Conservation (phyloP, 352 stramenopile genomes). For the Pythium oligandrum region DNA sequence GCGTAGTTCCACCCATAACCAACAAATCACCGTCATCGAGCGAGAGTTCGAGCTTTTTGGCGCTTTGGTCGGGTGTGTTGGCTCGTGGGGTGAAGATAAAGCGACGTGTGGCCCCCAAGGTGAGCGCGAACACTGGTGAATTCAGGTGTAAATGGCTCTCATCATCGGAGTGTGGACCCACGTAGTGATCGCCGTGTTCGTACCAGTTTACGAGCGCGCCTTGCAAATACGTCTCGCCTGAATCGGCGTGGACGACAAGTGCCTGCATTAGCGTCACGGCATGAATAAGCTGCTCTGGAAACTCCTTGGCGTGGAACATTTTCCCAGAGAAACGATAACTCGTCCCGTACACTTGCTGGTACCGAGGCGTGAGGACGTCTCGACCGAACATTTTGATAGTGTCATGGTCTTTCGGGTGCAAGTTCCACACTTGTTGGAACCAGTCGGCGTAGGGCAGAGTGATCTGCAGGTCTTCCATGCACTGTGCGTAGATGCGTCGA, state of each 20-base stretch:
- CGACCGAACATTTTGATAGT: slow-evolving; percentile 73
- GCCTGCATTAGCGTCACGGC: slow-evolving; percentile 41
- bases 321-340: slow-evolving; percentile 60
- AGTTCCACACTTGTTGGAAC: slow-evolving; percentile 38
- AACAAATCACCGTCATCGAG: slow-evolving; percentile 69
- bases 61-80: slow-evolving; percentile 5
- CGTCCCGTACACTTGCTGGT: slow-evolving; percentile 55
- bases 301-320: slow-evolving; percentile 40
- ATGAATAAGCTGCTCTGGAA: slow-evolving; percentile 29
- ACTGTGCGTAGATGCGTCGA: slow-evolving; percentile 18
- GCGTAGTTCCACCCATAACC: slow-evolving; percentile 77
- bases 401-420: slow-evolving; percentile 53
- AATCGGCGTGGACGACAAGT: slow-evolving; percentile 28
- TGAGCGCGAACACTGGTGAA: slow-evolving; percentile 66
- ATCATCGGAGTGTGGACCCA: slow-evolving; percentile 75
- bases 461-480: not conserved
- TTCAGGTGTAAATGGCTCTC: slow-evolving; percentile 40
- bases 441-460: slow-evolving; percentile 9
- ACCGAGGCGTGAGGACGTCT: slow-evolving; percentile 50
- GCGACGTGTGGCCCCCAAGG: slow-evolving; percentile 53
- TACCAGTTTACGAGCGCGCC: slow-evolving; percentile 81
- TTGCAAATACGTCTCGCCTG: slow-evolving; percentile 3
- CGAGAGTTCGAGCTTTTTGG: slow-evolving; percentile 20
- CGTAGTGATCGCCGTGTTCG: slow-evolving; percentile 70
- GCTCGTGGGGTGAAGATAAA: slow-evolving; percentile 60